Percentiles rank a stretch among this genome's conserved stretches.
Conservation (phyloP, 805 yeast genomes). For the Tetrapisispora iriomotensis region DNA sequence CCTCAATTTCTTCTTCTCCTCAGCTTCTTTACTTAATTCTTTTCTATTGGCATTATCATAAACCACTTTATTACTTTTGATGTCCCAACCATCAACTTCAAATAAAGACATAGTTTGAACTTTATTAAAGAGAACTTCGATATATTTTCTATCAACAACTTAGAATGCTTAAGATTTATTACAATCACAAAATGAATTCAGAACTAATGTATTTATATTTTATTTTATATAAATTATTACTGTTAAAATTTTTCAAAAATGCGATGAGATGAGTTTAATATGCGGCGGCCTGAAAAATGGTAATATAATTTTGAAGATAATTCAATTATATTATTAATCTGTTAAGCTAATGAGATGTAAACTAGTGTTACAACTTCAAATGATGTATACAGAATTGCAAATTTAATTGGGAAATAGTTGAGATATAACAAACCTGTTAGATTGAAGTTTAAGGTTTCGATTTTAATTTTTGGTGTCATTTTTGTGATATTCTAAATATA, state of each 20-base stretch:
- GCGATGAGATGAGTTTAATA: slow-evolving; percentile 3
- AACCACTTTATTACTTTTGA: slow-evolving; percentile 45
- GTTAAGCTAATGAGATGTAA: not conserved
- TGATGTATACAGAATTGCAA: too few relatives aligned
- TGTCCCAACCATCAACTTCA: slow-evolving; percentile 75
- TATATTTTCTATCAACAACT: too few relatives aligned
- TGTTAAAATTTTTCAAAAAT: not conserved
- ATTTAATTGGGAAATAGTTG: too few relatives aligned
- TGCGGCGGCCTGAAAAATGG: not conserved
- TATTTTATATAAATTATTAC: not conserved
- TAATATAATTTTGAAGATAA: not conserved
- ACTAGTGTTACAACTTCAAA: not conserved
- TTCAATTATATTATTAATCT: not conserved
- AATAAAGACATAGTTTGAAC: slow-evolving; percentile 50
- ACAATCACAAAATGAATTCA: too few relatives aligned
- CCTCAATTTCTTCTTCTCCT: slow-evolving; percentile 14
- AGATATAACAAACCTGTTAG: too few relatives aligned
- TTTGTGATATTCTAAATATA: slow-evolving; percentile 13
- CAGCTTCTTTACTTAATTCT: slow-evolving; percentile 19
- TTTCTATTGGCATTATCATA: slow-evolving; percentile 32
- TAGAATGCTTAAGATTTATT: too few relatives aligned
- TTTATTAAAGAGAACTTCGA: not conserved
- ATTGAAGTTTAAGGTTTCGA: too few relatives aligned
- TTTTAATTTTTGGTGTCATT: too few relatives aligned
- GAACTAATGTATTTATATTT: too few relatives aligned